Evolutionary conservation across 208 protist genomes (phyloP).

Genomic region (Trypanosoma cruzi): DNA sequence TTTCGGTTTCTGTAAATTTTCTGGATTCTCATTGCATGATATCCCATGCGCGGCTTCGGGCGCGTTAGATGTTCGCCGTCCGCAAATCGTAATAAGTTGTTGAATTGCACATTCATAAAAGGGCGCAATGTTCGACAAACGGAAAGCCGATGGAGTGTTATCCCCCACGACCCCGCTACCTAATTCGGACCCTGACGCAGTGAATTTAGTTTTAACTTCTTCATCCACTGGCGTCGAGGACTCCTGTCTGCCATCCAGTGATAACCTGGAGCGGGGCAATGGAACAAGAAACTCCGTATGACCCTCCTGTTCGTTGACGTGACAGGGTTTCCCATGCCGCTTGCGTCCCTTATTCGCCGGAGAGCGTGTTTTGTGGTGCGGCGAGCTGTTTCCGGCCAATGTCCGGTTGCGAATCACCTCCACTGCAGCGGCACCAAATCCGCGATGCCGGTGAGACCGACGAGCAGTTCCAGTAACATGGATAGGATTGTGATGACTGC

Average conservation of each 20-base stretch:
- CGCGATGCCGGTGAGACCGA: conserved; percentile 12
- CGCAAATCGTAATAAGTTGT: conserved; percentile 76
- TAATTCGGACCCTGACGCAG: neutral
- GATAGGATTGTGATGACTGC: neutral
- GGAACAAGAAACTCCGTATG: conserved; percentile 12
- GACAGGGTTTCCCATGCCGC: neutral
- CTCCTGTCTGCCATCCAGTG: neutral
- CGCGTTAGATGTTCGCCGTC: conserved; percentile 61
- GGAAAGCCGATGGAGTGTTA: neutral
- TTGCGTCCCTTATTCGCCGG: conserved; percentile 4
- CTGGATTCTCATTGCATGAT: neutral
- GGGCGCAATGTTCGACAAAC: conserved; percentile 41
- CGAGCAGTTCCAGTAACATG: neutral
- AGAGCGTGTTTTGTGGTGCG: neutral
- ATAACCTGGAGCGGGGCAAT: conserved; percentile 9
- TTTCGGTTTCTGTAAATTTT: conserved; percentile 2
- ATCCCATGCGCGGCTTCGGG: conserved; percentile 15
- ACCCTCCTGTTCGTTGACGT: neutral
- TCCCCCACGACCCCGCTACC: neutral
- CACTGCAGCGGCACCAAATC: conserved; percentile 31
- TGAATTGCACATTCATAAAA: conserved; percentile 78
- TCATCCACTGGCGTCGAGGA: conserved; percentile 3
- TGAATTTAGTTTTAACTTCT: conserved; percentile 1
- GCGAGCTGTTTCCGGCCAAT: neutral
- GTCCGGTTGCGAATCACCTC: conserved; percentile 26